A percentile compares a stretch with the other conserved stretches of the same genome.
Conservation (phyloP, 495 filamentous ascomycete species). For the Daldinia vernicosa region DNA sequence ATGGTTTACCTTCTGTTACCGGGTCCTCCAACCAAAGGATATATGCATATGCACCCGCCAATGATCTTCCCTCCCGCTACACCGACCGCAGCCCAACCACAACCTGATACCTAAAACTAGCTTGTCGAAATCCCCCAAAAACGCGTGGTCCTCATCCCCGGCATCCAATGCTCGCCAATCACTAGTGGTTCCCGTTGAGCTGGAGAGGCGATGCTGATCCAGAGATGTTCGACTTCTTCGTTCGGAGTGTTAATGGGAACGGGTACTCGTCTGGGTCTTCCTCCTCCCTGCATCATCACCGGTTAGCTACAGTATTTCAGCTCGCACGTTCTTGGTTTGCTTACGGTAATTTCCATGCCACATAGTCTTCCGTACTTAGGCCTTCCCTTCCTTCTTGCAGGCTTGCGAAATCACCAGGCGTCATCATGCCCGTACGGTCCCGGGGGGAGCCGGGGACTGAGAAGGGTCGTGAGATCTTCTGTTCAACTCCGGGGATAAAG, state of each 20-base stretch:
- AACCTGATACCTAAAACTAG: not conserved
- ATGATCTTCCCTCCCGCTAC: not conserved
- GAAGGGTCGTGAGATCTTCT: slow-evolving; percentile 92
- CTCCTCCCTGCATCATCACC: slow-evolving; percentile 73
- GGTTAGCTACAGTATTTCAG: slow-evolving; percentile 19
- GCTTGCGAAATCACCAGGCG: slow-evolving; percentile 95
- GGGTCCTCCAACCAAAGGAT: slow-evolving; percentile 9
- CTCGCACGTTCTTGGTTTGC: slow-evolving; percentile 51
- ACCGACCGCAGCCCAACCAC: not conserved
- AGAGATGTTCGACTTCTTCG: slow-evolving; percentile 50
- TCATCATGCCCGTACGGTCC: slow-evolving; percentile 97
- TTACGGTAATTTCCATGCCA: slow-evolving; percentile 97
- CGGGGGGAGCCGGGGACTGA: slow-evolving; percentile 92
- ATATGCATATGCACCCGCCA: slow-evolving; percentile 6
- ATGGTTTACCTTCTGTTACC: slow-evolving; percentile 2
- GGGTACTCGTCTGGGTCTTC: slow-evolving; percentile 94
- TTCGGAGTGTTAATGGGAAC: slow-evolving; percentile 84
- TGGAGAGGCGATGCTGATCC: slow-evolving; percentile 53
- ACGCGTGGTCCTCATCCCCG: not conserved
- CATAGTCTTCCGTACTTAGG: slow-evolving; percentile 94
- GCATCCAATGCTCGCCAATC: not conserved
- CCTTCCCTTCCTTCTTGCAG: slow-evolving; percentile 94
- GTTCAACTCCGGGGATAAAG: slow-evolving; percentile 87
- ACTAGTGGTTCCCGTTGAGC: slow-evolving; percentile 50
- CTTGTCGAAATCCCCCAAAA: not conserved